Evolutionary conservation across 345 rosid species (phyloP), one percentile per base, ranked within the genome.

Genomic region (Brassica incana): DNA sequence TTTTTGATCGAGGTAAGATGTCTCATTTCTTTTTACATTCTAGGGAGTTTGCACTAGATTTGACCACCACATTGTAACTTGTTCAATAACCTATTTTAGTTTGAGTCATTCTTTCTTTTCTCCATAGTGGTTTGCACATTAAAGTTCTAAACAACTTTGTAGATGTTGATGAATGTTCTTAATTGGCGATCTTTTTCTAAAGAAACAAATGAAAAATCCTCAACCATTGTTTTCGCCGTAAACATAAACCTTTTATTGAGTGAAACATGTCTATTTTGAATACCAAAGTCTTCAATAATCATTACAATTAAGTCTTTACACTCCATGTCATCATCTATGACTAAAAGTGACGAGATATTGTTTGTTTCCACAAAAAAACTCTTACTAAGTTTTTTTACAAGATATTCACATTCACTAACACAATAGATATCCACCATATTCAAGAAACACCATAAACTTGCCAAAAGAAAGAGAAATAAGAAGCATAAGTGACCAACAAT

Each of bases 1-100:
- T 81, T 84, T 87, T 85, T 82, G 82, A 85, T 84, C 64, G 66
- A 87, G 93, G 93, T 91, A 91, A 86, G 89, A 76, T 72, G 85
- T 64, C 74, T 72, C 72, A 71, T 80, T 77, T 76, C 4, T 56
- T 56, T 15, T 18, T 8, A 1, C 27, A 50, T 36, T 63, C 74
- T 78, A 74, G 74, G 65, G 67, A 58, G 20, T 65, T 58, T 48
- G 38, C 59, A 40, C 48, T 40, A 40, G 48, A 40, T 40, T 40
- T 40, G 48, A 40, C 48, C 48, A 40, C 11, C 48, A 2, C 12
- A 11, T 40, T 40, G 48, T 40, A 40, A 40, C 48, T 40, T 38
- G 45, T 38, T 40, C 11, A 40, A 40, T 40, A 40, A 40, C 48
- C 48, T 40, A 40, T 40, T 40, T 40, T 40, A 40, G 11, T 40